Evolutionary conservation across 108 stramenopile genomes (phyloP), one percentile per base, ranked within the genome.

Genomic region (Craspedostauros australis): DNA sequence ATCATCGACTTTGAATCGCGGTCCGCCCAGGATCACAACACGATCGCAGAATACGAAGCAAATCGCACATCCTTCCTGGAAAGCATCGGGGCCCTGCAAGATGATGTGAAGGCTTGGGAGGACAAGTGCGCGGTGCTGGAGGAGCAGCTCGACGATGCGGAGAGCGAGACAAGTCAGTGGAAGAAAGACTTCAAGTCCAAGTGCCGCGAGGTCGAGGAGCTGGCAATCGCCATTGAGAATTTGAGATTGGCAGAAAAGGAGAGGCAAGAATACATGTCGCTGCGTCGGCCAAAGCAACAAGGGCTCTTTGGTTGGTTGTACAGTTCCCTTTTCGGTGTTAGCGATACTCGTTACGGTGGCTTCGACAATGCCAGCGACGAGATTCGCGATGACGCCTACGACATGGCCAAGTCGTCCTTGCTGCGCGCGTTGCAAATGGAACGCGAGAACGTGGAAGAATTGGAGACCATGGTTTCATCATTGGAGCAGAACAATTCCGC

Each of bases 401-500:
- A 84, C 50, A 45, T 83, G 58, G 82, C 88, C 19, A 77, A 76
- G 18, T 79, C 84, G 0, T 86, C 85, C 1, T 62, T 91, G 2
- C 46, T 91, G 11, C 67, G 68, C 15, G 88, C 88, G 12, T 52
- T 91, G 18, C 85, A 82, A 65, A 54, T 73, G 1, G 88, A 86
- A 58, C 74, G 88, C 20, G 37, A 54, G n/a, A 84, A 70, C 34
- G 85, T 86, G 0, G 74, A 84, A 14, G 88, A 91, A 41, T 66
- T 91, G 14, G 88, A 91, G 23, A 42, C 72, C 1, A 66, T 70
- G 0, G 52, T 86, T 0, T 28, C 60, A 6, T 63, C 67, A 1
- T 44, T 84, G 52, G 75, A 84, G 44, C 75, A 79, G 34, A 86
- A 91, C 62, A 86, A 86, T 40, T 75, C 88, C 6, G 80, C 80